Evolutionary conservation across 768 basidiomycete genomes (phyloP).

Genomic region (Serendipita sp.): DNA sequence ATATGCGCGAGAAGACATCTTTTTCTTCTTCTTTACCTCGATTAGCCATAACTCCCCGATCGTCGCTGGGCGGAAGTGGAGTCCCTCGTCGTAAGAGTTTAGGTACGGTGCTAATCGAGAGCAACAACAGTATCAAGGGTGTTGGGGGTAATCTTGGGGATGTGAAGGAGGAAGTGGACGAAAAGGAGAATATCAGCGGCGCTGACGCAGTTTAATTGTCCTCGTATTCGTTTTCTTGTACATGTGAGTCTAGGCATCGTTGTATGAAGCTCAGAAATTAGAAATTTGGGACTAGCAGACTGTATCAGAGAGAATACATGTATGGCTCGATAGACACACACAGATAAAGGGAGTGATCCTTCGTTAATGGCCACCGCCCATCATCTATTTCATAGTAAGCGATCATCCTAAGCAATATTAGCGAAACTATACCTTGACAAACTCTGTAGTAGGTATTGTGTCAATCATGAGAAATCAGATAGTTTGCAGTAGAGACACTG

Average conservation of each 20-base stretch:
- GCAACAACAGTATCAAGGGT: background rate
- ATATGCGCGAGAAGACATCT: conserved; percentile 6
- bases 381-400: background rate
- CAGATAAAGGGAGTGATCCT: no score
- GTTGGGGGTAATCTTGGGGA: background rate
- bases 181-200: background rate
- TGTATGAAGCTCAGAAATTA: no score
- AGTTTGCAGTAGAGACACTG: background rate
- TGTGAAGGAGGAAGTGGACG: background rate
- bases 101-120: background rate
- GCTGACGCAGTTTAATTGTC: background rate
- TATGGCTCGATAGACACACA: no score
- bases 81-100: background rate
- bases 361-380: no score
- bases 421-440: background rate
- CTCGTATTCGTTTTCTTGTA: background rate
- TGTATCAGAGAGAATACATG: no score
- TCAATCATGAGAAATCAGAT: background rate
- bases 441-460: background rate
- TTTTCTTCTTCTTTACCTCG: background rate
- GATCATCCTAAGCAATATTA: background rate
- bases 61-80: background rate
- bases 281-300: no score
- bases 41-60: background rate
- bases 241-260: background rate